Evolutionary conservation across 2,329 filamentous ascomycete genomes (phyloP), one percentile per base, ranked within the genome.

Genomic region (Capronia epimyces): DNA sequence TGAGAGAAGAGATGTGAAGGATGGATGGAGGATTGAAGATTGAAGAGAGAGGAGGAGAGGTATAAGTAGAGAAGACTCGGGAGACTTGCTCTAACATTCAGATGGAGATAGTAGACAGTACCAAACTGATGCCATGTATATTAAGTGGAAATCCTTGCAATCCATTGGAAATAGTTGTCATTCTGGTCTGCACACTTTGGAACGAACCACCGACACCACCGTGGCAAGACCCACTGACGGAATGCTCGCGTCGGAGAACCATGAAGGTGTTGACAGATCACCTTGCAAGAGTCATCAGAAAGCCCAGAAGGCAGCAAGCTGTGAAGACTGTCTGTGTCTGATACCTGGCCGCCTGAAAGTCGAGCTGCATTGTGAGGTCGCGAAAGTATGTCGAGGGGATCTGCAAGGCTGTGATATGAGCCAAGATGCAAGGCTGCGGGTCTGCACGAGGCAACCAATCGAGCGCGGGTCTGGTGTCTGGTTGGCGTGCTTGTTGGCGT

Each of bases 1-100:
- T n/a, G 29, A 22, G 10, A 25, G 24, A 10, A 34, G 32, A 24
- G 12, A 27, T 41, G 16, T 5, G 37, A 46, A 52, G 41, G 50
- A 52, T 21, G 18, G 27, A 51, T 32, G 31, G 37, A 27, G 22
- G 25, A 25, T 9, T 8, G 24, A 45, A 45, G 18, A 32, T 3
- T 32, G 16, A 9, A 20, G 22, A 45, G 12, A 16, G 24, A 21
- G 29, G n/a, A 45, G 29, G 12, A 25, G 9, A 32, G 27, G 3
- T 37, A 18, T 37, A 18, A 8, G 18, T 37, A 37, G 34, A 8
- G 15, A 5, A 37, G 18, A 37, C 6, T 32, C 29, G 29, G 29
- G 7, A 32, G 29, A 32, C 29, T 9, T 32, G 29, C 29, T 10
- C 29, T 32, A 12, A 7, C 7, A 32, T n/a, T 32, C 29, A 32